A percentile compares a stretch with the other conserved stretches of the same genome.
phyloP scores from a whole-genome alignment of 2,329 filamentous ascomycete species.

The Aspergillus hortae region DNA sequence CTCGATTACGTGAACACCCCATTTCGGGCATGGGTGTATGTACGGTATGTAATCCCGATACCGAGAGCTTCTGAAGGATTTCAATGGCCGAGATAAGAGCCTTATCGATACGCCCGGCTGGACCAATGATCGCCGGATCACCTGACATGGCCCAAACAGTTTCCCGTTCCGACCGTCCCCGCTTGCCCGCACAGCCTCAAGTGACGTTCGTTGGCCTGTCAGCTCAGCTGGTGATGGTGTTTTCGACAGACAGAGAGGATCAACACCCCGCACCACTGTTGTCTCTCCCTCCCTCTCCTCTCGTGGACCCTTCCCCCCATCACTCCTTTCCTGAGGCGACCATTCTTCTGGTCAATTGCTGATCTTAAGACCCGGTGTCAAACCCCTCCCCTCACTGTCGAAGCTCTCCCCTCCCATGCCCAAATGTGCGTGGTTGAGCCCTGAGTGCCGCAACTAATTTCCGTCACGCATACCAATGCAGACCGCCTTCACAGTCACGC shows the following conservation, averaged over 20 bases:
- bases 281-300: too few species aligned
- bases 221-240: background rate
- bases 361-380: constrained; percentile 4
- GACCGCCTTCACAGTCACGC: constrained; percentile 27
- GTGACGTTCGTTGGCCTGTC: constrained; percentile 12
- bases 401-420: constrained; percentile 16
- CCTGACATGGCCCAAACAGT: constrained; percentile 10
- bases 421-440: constrained; percentile 12
- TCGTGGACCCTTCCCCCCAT: too few species aligned
- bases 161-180: constrained; percentile 7
- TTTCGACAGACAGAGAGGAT: too few species aligned
- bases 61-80: background rate
- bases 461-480: constrained; percentile 31
- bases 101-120: constrained; percentile 15
- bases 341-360: constrained; percentile 16
- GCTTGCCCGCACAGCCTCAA: constrained; percentile 12
- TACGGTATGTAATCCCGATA: background rate
- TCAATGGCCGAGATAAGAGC: constrained; percentile 2
- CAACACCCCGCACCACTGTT: too few species aligned
- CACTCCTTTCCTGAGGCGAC: background rate
- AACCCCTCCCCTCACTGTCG: constrained; percentile 7
- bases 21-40: background rate
- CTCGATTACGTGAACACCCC: background rate
- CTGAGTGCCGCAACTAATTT: constrained; percentile 10
- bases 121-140: constrained; percentile 11